Percentiles rank a stretch among this genome's conserved stretches.
Evolutionary conservation across 768 basidiomycete species (phyloP).

Genomic region (Tricholoma matsutake): DNA sequence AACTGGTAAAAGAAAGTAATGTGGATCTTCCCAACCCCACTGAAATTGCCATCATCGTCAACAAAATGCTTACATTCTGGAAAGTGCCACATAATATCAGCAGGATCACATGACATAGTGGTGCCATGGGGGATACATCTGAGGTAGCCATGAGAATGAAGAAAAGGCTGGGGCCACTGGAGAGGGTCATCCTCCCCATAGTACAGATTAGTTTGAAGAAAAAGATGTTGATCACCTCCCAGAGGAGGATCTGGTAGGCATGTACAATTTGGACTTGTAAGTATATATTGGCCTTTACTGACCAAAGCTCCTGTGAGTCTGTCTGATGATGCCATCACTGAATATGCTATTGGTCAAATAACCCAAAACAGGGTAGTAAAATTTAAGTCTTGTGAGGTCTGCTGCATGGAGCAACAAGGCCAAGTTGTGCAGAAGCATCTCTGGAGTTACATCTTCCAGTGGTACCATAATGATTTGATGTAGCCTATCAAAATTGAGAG

Average conservation of each 20-base stretch:
- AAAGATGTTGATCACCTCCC: neutral
- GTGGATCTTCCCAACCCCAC: neutral
- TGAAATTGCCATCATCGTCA: neutral
- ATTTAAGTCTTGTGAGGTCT: too few species aligned
- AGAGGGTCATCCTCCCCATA: neutral
- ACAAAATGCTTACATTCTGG: neutral
- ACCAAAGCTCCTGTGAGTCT: neutral
- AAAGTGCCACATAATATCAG: neutral
- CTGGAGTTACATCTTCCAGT: too few species aligned
- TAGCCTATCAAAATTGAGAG: too few species aligned
- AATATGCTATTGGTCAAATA: neutral
- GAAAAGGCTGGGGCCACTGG: too few species aligned
- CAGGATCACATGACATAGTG: neutral
- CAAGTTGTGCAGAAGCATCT: too few species aligned
- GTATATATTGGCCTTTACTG: neutral
- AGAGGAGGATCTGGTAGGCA: too few species aligned
- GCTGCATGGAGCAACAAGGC: too few species aligned
- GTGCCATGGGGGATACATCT: neutral
- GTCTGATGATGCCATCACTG: neutral
- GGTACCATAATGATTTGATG: too few species aligned
- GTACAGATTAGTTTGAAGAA: neutral
- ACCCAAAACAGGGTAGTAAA: too few species aligned
- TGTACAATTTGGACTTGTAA: neutral
- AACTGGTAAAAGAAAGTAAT: neutral
- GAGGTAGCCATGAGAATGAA: neutral